A percentile compares a stretch with the other conserved stretches of the same genome.
phyloP scores from a whole-genome alignment of 2,329 filamentous ascomycete genomes.

The Phialocephala subalpina region DNA sequence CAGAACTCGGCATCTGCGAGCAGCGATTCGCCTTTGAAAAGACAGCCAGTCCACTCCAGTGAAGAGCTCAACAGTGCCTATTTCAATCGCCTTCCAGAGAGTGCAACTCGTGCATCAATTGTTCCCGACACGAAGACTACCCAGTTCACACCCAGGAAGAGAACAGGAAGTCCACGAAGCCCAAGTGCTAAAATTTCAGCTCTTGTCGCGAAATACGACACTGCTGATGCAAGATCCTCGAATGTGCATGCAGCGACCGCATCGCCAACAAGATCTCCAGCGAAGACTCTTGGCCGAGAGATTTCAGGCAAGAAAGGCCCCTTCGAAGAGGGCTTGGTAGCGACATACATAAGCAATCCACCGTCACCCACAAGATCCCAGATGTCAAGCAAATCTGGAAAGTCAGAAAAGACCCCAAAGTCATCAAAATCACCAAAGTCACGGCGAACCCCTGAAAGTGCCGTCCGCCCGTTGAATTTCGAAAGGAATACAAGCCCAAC shows the following conservation, averaged over 20 bases:
- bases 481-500: slow-evolving; percentile 2
- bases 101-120: not conserved
- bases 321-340: slow-evolving; percentile 33
- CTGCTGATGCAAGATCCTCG: slow-evolving; percentile 15
- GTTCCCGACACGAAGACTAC: not conserved
- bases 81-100: not conserved
- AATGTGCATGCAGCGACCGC: slow-evolving; percentile 15
- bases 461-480: not conserved
- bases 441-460: slow-evolving; percentile 7
- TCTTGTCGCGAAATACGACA: slow-evolving; percentile 41
- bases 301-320: slow-evolving; percentile 10
- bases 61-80: not conserved
- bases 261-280: slow-evolving; percentile 26
- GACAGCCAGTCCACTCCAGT: not conserved
- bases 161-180: slow-evolving; percentile 19
- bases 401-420: slow-evolving; percentile 28
- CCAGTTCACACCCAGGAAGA: slow-evolving; percentile 1
- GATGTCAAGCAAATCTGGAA: slow-evolving; percentile 31
- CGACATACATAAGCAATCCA: slow-evolving; percentile 41
- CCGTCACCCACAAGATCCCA: slow-evolving; percentile 39
- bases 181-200: slow-evolving; percentile 37
- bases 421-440: slow-evolving; percentile 32
- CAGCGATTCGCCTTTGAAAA: not conserved
- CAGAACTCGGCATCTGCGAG: not conserved
- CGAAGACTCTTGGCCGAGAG: slow-evolving; percentile 15